Conservation (phyloP, 176 grass and related monocot genomes). For the Poa annua region DNA sequence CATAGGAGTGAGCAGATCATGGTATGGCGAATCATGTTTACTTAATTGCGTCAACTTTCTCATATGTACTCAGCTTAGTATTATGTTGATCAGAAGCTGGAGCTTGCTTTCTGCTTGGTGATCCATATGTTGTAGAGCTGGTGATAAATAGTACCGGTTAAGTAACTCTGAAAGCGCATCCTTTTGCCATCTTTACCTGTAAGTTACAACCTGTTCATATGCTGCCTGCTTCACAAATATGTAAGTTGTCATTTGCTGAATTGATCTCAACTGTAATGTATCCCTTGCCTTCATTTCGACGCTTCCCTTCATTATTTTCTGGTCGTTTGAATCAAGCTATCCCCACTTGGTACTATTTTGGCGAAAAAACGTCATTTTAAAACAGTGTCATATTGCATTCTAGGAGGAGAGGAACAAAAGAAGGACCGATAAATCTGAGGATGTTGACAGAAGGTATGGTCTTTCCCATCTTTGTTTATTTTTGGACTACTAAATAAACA, state of each 20-base stretch:
- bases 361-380: slow-evolving; percentile 25
- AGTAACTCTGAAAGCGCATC: slow-evolving; percentile 50
- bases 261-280: slow-evolving; percentile 40
- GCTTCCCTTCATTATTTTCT: background rate
- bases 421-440: slow-evolving; percentile 64
- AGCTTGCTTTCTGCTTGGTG: slow-evolving; percentile 51
- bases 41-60: slow-evolving; percentile 57
- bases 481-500: background rate
- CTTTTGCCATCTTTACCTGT: slow-evolving; percentile 60
- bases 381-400: slow-evolving; percentile 27
- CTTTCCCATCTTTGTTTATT: background rate
- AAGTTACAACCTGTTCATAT: slow-evolving; percentile 53
- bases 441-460: slow-evolving; percentile 53
- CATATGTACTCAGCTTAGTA: slow-evolving; percentile 62
- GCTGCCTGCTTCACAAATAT: slow-evolving; percentile 45
- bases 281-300: slow-evolving; percentile 22
- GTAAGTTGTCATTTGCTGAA: slow-evolving; percentile 43
- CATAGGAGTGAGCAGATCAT: slow-evolving; percentile 56
- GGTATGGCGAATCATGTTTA: slow-evolving; percentile 63
- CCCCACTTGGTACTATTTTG: background rate
- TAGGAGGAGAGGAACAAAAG: slow-evolving; percentile 85
- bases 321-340: background rate
- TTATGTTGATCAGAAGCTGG: slow-evolving; percentile 62
- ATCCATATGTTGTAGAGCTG: slow-evolving; percentile 57
- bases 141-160: slow-evolving; percentile 60